phyloP scores from a whole-genome alignment of 371 early-diverging fungal genomes.

The Actinomortierella ambigua region DNA sequence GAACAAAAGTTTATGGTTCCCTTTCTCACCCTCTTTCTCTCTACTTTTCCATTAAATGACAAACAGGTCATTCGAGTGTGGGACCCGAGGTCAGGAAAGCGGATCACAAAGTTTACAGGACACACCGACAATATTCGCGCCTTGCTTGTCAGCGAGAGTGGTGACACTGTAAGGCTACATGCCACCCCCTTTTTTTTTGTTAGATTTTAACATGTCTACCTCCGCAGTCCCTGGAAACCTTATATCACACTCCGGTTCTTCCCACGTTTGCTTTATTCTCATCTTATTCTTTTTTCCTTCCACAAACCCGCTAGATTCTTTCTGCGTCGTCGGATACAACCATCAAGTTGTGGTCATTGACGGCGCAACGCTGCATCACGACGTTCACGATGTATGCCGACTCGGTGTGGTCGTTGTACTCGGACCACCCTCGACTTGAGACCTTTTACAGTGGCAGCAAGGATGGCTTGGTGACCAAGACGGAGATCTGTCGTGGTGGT shows the following conservation, averaged over 20 bases:
- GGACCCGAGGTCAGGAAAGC: conserved; percentile 82
- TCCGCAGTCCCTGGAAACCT: neutral
- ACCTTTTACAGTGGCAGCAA: conserved; percentile 92
- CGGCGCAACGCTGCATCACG: conserved; percentile 82
- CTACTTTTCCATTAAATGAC: neutral
- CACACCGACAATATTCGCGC: conserved; percentile 95
- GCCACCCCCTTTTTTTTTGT: neutral
- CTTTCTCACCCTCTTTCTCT: too few species aligned
- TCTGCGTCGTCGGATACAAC: conserved; percentile 91
- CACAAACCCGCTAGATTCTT: conserved; percentile 60
- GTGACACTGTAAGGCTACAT: conserved; percentile 66
- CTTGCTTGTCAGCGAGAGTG: conserved; percentile 86
- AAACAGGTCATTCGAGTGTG: conserved; percentile 78
- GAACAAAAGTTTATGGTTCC: too few species aligned
- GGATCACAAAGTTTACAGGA: conserved; percentile 82
- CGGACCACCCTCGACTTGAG: conserved; percentile 81
- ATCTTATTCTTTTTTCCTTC: neutral
- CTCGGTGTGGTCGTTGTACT: conserved; percentile 90
- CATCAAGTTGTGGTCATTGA: conserved; percentile 93
- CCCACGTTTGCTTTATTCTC: too few species aligned
- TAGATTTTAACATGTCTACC: neutral
- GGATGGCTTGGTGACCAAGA: conserved; percentile 90
- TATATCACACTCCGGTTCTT: too few species aligned
- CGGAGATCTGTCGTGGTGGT: conserved; percentile 46
- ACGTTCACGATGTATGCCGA: conserved; percentile 90